Conservation (phyloP, 1,284 basidiomycete genomes). For the Pascua sp. region DNA sequence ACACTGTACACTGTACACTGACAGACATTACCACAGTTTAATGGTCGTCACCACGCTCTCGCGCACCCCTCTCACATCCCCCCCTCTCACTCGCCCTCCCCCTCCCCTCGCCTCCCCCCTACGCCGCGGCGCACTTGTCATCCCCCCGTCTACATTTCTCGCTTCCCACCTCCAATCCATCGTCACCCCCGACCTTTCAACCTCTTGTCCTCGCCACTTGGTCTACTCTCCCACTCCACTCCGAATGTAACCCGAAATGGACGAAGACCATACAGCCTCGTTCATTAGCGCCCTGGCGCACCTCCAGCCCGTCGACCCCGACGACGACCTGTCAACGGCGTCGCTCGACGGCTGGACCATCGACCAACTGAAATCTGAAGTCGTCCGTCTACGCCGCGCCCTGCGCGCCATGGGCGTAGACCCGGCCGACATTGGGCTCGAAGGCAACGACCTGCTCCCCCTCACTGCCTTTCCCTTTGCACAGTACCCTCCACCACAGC, state of each 20-base stretch:
- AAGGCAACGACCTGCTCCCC: too few species aligned
- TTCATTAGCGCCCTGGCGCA: slow-evolving; percentile 16
- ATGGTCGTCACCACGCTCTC: neutral
- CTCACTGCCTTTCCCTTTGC: too few species aligned
- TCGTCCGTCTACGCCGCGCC: slow-evolving; percentile 26
- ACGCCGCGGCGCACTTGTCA: neutral
- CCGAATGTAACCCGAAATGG: slow-evolving; percentile 8
- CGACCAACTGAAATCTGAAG: slow-evolving; percentile 30
- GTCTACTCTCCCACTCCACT: neutral
- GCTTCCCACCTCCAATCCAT: neutral
- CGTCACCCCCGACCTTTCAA: neutral
- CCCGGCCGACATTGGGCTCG: too few species aligned
- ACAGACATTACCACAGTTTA: neutral
- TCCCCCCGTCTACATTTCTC: neutral
- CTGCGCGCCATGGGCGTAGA: neutral
- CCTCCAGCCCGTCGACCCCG: slow-evolving; percentile 6
- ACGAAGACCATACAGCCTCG: slow-evolving; percentile 20
- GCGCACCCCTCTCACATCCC: neutral
- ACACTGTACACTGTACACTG: neutral
- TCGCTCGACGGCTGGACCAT: slow-evolving; percentile 25
- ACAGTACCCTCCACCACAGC: too few species aligned
- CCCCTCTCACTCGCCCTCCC: too few species aligned
- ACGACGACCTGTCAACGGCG: slow-evolving; percentile 4
- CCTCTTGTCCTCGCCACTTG: neutral
- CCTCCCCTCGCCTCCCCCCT: neutral